Evolutionary conservation across 768 basidiomycete species (phyloP).

Genomic region (Crucibulum laeve): DNA sequence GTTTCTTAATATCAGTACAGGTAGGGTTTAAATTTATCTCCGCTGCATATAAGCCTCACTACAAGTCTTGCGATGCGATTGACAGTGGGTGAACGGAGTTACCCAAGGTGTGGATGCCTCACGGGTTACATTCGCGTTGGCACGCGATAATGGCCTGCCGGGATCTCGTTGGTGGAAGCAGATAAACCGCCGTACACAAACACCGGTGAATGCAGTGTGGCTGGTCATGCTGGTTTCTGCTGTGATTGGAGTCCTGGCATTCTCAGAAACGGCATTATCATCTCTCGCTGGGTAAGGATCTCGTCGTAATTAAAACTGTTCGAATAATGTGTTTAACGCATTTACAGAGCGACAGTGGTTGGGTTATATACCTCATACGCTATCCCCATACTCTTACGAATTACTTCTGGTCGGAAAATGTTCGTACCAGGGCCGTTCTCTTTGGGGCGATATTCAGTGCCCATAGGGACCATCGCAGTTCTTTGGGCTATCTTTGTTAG

Average conservation of each 20-base stretch:
- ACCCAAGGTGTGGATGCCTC: conserved; percentile 65
- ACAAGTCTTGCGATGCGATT: background rate
- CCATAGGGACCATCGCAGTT: conserved; percentile 22
- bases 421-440: conserved; percentile 29
- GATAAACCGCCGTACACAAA: conserved; percentile 24
- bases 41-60: background rate
- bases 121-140: conserved; percentile 61
- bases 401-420: conserved; percentile 25
- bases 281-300: conserved; percentile 27
- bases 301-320: background rate
- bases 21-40: background rate
- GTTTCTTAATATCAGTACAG: conserved; percentile 44
- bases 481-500: conserved; percentile 27
- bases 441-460: conserved; percentile 22
- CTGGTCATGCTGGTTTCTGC: conserved; percentile 25
- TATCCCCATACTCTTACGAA: conserved; percentile 29
- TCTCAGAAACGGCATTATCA: conserved; percentile 25
- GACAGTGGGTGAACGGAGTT: conserved; percentile 57
- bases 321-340: background rate
- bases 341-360: conserved; percentile 23
- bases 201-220: conserved; percentile 37
- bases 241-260: conserved; percentile 24
- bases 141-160: conserved; percentile 35
- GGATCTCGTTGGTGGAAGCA: conserved; percentile 31
- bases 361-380: conserved; percentile 32